Evolutionary conservation across 208 protist species (phyloP), one percentile per base, ranked within the genome.

Genomic region (Trypanosoma rangeli): DNA sequence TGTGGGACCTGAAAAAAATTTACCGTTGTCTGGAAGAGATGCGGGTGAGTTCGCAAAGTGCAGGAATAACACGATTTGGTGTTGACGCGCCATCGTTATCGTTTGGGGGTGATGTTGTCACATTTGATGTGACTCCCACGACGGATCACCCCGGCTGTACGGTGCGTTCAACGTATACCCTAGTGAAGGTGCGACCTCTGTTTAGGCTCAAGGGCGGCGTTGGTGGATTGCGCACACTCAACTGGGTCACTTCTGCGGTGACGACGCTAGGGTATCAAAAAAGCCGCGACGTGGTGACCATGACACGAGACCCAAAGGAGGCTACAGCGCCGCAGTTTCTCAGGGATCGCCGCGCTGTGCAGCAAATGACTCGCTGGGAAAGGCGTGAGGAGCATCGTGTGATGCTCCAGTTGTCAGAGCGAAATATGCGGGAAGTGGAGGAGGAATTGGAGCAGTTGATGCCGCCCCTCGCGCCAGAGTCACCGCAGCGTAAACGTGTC

Each of bases 1-100:
- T 96, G n/a, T 96, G 91, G 89, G 89, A 94, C 64, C 49, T 92
- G 15, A 70, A 81, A 24, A 90, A 84, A 52, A 87, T 96, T 26
- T 96, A 94, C 70, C 72, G 86, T 57, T 68, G 82, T 10, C 50
- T 96, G 5, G 87, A 93, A 64, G 78, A 79, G 46, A 76, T 86
- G 70, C 80, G 78, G 20, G 20, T 60, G 16, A 31, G 48, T 16
- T 76, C 67, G n/a, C 53, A 48, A 8, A 54, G 18, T 35, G n/a
- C 35, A 44, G 24, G 20, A 24, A 15, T 20, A 3, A n/a, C 10
- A 1, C 9, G 20, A 3, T 57, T 56, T 31, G 46, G 24, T 37
- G 18, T 53, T 52, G 28, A 59, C 10, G 15, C 50, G 0, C 28
- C 55, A 5, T 37, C 46, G 5, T 42, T 44, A 5, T 62, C 62